Evolutionary conservation across 2,329 filamentous ascomycete genomes (phyloP).

Genomic region (Hymenoscyphus scutula): DNA sequence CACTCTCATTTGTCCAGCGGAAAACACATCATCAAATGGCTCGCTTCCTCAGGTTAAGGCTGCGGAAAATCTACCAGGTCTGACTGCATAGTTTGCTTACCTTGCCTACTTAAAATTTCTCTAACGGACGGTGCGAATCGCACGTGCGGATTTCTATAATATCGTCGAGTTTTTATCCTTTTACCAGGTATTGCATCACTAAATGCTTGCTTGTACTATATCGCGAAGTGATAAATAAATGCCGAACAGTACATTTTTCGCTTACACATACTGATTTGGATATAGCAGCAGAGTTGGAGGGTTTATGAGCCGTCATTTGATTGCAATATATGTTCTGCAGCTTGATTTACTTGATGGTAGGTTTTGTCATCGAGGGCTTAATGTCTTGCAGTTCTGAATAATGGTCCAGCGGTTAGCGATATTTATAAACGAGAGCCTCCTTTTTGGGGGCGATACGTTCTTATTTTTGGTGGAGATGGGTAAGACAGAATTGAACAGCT

Average conservation of each 20-base stretch:
- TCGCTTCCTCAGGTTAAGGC: background rate
- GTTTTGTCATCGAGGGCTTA: slow-evolving; percentile 2
- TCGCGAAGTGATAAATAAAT: background rate
- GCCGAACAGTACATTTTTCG: background rate
- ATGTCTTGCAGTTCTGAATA: slow-evolving; percentile 1
- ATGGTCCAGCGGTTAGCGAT: background rate
- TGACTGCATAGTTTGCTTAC: background rate
- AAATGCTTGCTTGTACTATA: background rate
- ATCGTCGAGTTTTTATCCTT: background rate
- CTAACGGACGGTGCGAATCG: background rate
- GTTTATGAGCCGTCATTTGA: background rate
- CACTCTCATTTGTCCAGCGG: background rate
- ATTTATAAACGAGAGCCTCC: background rate
- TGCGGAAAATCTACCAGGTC: background rate
- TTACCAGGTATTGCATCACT: background rate
- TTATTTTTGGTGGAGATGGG: background rate
- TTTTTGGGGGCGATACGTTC: background rate
- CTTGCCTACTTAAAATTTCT: background rate
- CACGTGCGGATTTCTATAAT: background rate
- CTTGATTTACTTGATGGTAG: background rate
- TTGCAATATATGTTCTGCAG: background rate
- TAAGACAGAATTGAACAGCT: background rate
- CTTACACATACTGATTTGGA: background rate
- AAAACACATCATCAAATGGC: background rate
- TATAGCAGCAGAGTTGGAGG: background rate